Conservation (phyloP, 1,284 basidiomycete species). For the Nidula niveotomentosa region DNA sequence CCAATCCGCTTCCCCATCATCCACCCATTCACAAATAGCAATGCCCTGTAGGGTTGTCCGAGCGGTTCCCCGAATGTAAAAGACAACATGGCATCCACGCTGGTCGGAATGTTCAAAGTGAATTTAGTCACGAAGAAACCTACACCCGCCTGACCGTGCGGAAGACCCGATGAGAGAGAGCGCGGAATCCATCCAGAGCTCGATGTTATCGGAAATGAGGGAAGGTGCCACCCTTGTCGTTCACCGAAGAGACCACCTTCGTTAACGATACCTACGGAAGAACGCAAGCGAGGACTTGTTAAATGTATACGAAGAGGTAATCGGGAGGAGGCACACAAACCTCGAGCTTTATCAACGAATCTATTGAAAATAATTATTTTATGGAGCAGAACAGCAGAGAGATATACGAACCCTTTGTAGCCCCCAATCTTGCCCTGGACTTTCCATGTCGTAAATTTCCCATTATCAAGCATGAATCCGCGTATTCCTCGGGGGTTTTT, state of each 20-base stretch:
- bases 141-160: slow-evolving; percentile 56
- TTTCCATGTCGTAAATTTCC: slow-evolving; percentile 73
- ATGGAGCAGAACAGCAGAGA: not conserved
- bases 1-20: slow-evolving; percentile 77
- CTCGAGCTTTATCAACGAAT: slow-evolving; percentile 69
- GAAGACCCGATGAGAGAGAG: slow-evolving; percentile 57
- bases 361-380: slow-evolving; percentile 22
- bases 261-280: slow-evolving; percentile 46
- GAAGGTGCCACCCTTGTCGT: slow-evolving; percentile 80
- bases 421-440: slow-evolving; percentile 83
- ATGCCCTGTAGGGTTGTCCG: slow-evolving; percentile 66
- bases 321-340: slow-evolving; percentile 3
- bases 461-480: slow-evolving; percentile 65
- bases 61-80: slow-evolving; percentile 63
- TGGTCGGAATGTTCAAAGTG: slow-evolving; percentile 54
- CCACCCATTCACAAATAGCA: slow-evolving; percentile 84
- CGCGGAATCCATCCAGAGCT: slow-evolving; percentile 53
- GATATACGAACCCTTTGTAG: slow-evolving; percentile 54
- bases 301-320: no score
- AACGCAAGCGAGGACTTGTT: no score
- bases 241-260: slow-evolving; percentile 83
- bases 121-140: slow-evolving; percentile 82
- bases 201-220: slow-evolving; percentile 55
- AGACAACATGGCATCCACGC: slow-evolving; percentile 62
- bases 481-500: slow-evolving; percentile 79